These are phyloP conservation scores for Leptodontidium sp. DNA, from an alignment of 2,329 filamentous ascomycete species.

Conservation along the genomic window DNA sequence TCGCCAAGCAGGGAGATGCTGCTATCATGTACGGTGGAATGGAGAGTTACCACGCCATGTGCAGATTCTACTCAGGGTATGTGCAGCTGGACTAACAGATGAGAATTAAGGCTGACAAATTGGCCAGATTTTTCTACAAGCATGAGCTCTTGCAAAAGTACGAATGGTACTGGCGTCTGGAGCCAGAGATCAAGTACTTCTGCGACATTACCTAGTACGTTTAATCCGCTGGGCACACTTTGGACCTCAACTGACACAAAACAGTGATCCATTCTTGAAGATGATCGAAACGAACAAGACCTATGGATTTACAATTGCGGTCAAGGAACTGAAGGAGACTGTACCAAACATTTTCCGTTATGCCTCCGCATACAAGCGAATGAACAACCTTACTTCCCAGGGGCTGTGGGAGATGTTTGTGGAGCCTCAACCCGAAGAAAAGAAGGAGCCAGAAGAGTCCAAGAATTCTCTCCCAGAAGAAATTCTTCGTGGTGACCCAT, in stretches of 20 bases:
- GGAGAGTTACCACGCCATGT: conserved; percentile 99
- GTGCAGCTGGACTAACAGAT: conserved; percentile 44
- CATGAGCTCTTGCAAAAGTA: conserved; percentile 95
- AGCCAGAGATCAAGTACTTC: conserved; percentile 99
- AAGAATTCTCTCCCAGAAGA: conserved; percentile 80
- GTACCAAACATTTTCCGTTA: conserved; percentile 99
- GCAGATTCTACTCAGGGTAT: conserved; percentile 97
- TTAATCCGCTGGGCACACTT: neutral
- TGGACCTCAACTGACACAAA: conserved; percentile 45
- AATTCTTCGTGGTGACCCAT: conserved; percentile 78
- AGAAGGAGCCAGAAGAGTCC: conserved; percentile 65
- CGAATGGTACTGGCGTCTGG: conserved; percentile 99
- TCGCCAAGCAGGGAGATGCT: conserved; percentile 93
- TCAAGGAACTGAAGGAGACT: conserved; percentile 97
- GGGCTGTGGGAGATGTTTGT: conserved; percentile 99
- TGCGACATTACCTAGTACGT: conserved; percentile 98
- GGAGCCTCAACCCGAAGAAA: conserved; percentile 73
- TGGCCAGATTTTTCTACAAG: conserved; percentile 87
- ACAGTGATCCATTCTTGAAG: conserved; percentile 89
- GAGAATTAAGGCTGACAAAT: conserved; percentile 32
- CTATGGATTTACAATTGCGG: conserved; percentile 97
- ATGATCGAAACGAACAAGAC: conserved; percentile 97
- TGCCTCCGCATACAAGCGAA: conserved; percentile 95
- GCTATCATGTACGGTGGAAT: conserved; percentile 99
- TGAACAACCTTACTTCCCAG: conserved; percentile 88